Conservation (phyloP, 2,329 filamentous ascomycete genomes). For the Penicillium sp. region DNA sequence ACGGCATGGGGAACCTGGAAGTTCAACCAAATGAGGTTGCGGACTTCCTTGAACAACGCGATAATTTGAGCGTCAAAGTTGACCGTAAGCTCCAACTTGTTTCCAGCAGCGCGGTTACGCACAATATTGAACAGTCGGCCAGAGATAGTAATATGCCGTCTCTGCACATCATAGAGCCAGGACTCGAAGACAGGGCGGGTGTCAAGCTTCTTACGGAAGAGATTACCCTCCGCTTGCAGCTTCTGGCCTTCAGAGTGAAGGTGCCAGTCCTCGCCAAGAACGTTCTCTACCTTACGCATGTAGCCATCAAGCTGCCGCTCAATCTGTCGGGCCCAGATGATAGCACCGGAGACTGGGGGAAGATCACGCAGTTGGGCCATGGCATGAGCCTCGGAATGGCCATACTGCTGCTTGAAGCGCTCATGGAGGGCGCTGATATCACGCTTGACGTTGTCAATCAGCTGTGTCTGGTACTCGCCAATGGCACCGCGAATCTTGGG, state of each 20-base stretch:
- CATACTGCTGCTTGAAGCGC: slow-evolving; percentile 98
- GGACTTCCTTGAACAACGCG: slow-evolving; percentile 96
- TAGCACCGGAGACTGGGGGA: slow-evolving; percentile 92
- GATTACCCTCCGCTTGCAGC: slow-evolving; percentile 84
- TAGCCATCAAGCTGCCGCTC: slow-evolving; percentile 94
- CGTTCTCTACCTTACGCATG: slow-evolving; percentile 99
- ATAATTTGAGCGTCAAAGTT: slow-evolving; percentile 99
- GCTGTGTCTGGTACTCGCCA: slow-evolving; percentile 94
- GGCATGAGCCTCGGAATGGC: slow-evolving; percentile 93
- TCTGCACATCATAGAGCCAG: slow-evolving; percentile 89
- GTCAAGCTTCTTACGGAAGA: slow-evolving; percentile 96
- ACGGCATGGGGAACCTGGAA: slow-evolving; percentile 94
- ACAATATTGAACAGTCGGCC: slow-evolving; percentile 90
- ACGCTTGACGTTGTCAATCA: slow-evolving; percentile 97
- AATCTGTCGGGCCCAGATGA: slow-evolving; percentile 97
- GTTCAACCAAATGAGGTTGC: slow-evolving; percentile 93
- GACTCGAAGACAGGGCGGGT: slow-evolving; percentile 93
- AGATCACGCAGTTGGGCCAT: slow-evolving; percentile 98
- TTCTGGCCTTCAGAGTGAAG: slow-evolving; percentile 95
- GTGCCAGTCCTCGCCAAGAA: slow-evolving; percentile 92
- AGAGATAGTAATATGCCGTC: slow-evolving; percentile 87
- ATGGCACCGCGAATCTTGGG: slow-evolving; percentile 99
- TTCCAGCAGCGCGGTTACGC: slow-evolving; percentile 87
- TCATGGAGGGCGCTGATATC: slow-evolving; percentile 93
- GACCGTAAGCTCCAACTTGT: slow-evolving; percentile 84